Evolutionary conservation across 2,329 filamentous ascomycete species (phyloP), one percentile per base, ranked within the genome.

Genomic region (Ophiosphaerella herpotricha): DNA sequence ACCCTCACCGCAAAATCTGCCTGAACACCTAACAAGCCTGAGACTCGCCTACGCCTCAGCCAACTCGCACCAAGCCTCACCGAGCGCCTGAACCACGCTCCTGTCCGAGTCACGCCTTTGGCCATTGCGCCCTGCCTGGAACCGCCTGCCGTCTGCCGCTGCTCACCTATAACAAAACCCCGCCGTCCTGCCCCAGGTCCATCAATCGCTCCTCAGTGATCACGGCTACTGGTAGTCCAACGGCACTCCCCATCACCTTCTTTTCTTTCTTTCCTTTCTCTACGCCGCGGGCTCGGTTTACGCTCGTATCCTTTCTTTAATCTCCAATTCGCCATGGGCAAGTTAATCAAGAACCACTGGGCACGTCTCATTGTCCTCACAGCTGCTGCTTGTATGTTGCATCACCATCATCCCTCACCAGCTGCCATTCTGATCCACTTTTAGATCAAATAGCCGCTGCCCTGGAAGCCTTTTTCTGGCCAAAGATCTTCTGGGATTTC

Each of bases 281-380:
- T 38, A 58, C 60, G 47, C 60, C 62, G 62, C 62, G 59, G 61
- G 62, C 54, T 65, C 62, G 62, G 62, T 64, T 52, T 59, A 63
- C 54, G 55, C 62, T 59, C 57, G 50, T 61, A 60, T 65, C 58
- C 59, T 59, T 64, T 64, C 61, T 60, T 63, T 65, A 58, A 63
- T 54, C 46, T 41, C 29, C 24, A 38, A 16, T 13, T 36, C 32
- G 33, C 32, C 16, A 99, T 99, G 94, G 94, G 94, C 75, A 94
- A 88, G 77, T 86, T 99, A 72, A 97, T 99, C 80, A 99, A 99
- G 83, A 97, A 97, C 80, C 94, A 99, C 80, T 96, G 91, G 91
- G 94, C 91, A 63, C 88, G 94, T 54, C 86, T 99, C 68, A 94
- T 99, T 70, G 83, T 96, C 75, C 80, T 99, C 72, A 90, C 90